Conservation (phyloP, 1,284 basidiomycete genomes). For the Trichosporon asahii region DNA sequence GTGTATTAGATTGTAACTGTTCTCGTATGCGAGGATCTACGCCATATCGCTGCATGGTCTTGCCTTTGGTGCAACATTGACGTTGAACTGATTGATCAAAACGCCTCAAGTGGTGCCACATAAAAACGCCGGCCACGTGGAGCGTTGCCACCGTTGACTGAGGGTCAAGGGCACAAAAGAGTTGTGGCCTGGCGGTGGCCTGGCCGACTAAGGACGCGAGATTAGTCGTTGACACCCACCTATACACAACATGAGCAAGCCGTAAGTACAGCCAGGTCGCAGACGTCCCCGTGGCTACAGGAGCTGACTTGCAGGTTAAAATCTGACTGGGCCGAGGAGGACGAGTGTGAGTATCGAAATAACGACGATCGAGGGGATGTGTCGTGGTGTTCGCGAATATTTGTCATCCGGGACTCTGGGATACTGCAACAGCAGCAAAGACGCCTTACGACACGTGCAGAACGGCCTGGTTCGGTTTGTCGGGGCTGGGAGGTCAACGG, state of each 20-base stretch:
- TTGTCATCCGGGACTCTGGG: background rate
- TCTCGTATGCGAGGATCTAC: background rate
- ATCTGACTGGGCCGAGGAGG: slow-evolving; percentile 28
- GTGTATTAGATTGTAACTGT: slow-evolving; percentile 10
- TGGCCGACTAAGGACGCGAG: background rate
- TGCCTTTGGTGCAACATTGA: too few species aligned
- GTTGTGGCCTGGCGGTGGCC: background rate
- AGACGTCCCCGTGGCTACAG: too few species aligned
- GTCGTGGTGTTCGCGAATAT: background rate
- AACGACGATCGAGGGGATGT: background rate
- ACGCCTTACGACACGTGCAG: too few species aligned
- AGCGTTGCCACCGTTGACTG: background rate
- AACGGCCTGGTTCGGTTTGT: background rate
- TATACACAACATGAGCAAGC: slow-evolving; percentile 8
- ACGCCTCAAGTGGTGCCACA: background rate
- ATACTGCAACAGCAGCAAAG: background rate
- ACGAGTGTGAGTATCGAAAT: slow-evolving; percentile 19
- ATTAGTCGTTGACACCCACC: background rate
- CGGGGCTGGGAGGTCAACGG: background rate
- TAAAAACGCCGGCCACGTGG: slow-evolving; percentile 9
- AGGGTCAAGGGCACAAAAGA: background rate
- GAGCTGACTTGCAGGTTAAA: slow-evolving; percentile 20
- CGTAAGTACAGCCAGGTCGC: background rate
- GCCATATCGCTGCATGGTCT: too few species aligned
- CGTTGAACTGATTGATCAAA: too few species aligned